These are phyloP conservation scores for Petrea volubilis DNA, from an alignment of 257 asterid genomes.

Conservation along the genomic window DNA sequence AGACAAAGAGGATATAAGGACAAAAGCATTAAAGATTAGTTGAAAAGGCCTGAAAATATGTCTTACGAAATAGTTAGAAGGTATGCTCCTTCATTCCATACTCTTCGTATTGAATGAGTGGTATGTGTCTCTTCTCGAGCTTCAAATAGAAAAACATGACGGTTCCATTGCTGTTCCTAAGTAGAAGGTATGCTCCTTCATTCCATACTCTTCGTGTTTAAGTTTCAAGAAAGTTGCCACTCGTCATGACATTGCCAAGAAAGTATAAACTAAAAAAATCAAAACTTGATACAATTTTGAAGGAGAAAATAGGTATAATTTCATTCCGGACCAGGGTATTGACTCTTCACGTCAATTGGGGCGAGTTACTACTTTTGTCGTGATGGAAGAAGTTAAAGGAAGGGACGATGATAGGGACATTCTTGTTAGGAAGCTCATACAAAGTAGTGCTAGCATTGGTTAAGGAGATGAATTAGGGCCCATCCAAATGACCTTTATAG, in stretches of 20 bases:
- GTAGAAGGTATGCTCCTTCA: not conserved
- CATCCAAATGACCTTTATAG: conserved; percentile 28
- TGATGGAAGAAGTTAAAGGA: conserved; percentile 22
- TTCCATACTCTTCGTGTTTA: conserved; percentile 18
- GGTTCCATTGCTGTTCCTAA: not conserved
- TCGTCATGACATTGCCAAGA: conserved; percentile 19
- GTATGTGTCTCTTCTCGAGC: not conserved
- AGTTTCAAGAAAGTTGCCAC: conserved; percentile 11
- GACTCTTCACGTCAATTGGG: not conserved
- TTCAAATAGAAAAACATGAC: not conserved
- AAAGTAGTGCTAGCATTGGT: not conserved
- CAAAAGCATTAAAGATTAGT: not conserved
- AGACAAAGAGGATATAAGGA: not conserved
- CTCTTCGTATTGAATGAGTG: conserved; percentile 23
- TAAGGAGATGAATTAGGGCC: not conserved
- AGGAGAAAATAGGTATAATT: conserved; percentile 16
- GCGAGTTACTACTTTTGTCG: conserved; percentile 18
- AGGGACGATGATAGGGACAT: conserved; percentile 28
- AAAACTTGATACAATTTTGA: conserved; percentile 14
- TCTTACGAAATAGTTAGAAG: conserved; percentile 18
- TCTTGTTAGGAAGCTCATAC: conserved; percentile 21
- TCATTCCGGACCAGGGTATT: not conserved
- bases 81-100: no score
- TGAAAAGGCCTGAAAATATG: conserved; percentile 4
- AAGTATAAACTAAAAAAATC: no score